A percentile compares a stretch with the other conserved stretches of the same genome.
These are phyloP conservation scores for Schwanniomyces etchellsii DNA, from an alignment of 1,139 yeast species.

Conservation along the genomic window DNA sequence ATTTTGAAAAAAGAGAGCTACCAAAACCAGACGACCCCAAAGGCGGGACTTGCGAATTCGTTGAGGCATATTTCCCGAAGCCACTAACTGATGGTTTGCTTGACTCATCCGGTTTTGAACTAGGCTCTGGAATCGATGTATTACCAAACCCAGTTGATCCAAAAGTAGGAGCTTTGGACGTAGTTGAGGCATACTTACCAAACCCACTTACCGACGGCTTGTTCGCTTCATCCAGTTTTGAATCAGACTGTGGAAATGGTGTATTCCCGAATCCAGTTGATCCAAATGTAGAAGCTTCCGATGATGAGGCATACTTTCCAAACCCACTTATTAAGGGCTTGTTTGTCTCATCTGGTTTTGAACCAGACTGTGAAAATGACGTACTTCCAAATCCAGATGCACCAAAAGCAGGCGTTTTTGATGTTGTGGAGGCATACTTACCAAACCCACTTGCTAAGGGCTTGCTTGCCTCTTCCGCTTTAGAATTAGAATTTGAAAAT, in stretches of 20 bases:
- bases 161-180: slow-evolving; percentile 9
- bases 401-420: slow-evolving; percentile 10
- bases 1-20: slow-evolving; percentile 7
- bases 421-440: slow-evolving; percentile 8
- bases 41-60: slow-evolving; percentile 10
- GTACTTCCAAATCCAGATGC: slow-evolving; percentile 9
- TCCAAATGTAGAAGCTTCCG: slow-evolving; percentile 8
- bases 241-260: too few relatives aligned
- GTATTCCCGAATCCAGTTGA: too few relatives aligned
- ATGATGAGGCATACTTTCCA: too few relatives aligned
- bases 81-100: too few relatives aligned
- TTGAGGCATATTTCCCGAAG: slow-evolving; percentile 7
- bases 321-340: too few relatives aligned
- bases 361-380: slow-evolving; percentile 9
- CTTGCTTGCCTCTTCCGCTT: too few relatives aligned
- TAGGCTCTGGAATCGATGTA: slow-evolving; percentile 9
- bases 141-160: slow-evolving; percentile 10
- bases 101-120: too few relatives aligned
- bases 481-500: slow-evolving; percentile 9
- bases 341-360: slow-evolving; percentile 11
- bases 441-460: slow-evolving; percentile 10
- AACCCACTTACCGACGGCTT: too few relatives aligned
- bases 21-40: slow-evolving; percentile 8
- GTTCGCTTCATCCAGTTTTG: too few relatives aligned
- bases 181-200: slow-evolving; percentile 9